Evolutionary conservation across 768 basidiomycete genomes (phyloP).

Genomic region (Termitomyces sp.): DNA sequence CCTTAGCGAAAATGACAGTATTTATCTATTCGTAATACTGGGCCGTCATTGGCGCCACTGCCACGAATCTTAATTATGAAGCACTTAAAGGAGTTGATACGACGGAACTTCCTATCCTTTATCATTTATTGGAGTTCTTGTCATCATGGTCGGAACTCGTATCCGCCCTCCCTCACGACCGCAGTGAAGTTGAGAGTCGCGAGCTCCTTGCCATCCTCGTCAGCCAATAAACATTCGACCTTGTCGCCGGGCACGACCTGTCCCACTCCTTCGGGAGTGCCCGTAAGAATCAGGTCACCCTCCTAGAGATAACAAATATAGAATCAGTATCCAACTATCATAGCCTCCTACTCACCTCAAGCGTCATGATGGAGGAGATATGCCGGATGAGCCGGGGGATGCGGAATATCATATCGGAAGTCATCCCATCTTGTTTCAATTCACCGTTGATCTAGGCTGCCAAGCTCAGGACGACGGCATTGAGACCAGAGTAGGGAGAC

Average conservation of each 20-base stretch:
- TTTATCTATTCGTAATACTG: neutral
- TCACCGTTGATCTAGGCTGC: constrained; percentile 71
- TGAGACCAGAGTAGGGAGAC: neutral
- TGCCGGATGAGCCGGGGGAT: constrained; percentile 88
- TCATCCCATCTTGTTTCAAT: constrained; percentile 80
- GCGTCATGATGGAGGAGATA: constrained; percentile 91
- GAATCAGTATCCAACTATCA: neutral
- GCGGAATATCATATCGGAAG: constrained; percentile 86
- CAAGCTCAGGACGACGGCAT: neutral
- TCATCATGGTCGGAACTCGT: constrained; percentile 25
- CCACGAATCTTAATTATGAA: neutral
- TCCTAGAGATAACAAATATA: constrained; percentile 43
- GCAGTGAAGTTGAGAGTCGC: constrained; percentile 61
- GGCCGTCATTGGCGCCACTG: neutral
- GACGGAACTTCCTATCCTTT: neutral
- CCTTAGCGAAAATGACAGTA: neutral
- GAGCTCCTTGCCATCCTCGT: constrained; percentile 48
- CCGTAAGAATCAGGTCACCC: constrained; percentile 87
- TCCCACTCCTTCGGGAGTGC: constrained; percentile 90
- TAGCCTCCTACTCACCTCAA: constrained; percentile 56
- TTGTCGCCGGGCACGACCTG: constrained; percentile 70
- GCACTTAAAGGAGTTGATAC: neutral
- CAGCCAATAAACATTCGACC: constrained; percentile 67
- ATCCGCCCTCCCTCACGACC: constrained; percentile 62
- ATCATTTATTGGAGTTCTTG: neutral